Evolutionary conservation across 108 stramenopile species (phyloP).

Genomic region (Pseudonitzschia multiseries): DNA sequence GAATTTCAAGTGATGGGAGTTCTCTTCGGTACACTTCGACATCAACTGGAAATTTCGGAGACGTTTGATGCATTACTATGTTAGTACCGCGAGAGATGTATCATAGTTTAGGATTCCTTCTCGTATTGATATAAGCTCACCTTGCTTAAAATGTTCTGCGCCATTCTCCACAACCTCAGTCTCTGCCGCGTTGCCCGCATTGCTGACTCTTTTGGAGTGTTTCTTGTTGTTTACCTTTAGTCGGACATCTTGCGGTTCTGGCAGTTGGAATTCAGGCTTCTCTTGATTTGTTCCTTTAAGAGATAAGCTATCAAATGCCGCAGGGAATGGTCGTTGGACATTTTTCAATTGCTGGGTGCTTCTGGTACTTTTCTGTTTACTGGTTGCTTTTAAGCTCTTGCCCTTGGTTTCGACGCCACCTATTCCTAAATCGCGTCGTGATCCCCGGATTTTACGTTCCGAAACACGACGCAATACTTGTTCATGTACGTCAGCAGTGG

Average conservation of each 20-base stretch:
- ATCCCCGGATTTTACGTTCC: neutral
- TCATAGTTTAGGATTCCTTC: too few relatives aligned
- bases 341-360: neutral
- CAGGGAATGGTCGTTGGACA: neutral
- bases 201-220: neutral
- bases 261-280: neutral
- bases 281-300: neutral
- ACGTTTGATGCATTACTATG: neutral
- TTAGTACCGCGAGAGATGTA: neutral
- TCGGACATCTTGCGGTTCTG: neutral
- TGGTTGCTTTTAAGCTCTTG: neutral
- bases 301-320: neutral
- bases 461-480: neutral
- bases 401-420: neutral
- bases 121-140: too few relatives aligned
- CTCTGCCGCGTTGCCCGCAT: neutral
- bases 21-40: slow-evolving; percentile 13
- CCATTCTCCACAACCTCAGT: neutral
- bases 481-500: neutral
- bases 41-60: neutral
- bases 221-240: neutral
- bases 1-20: slow-evolving; percentile 19
- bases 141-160: neutral
- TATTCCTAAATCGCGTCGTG: neutral
- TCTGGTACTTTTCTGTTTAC: neutral